Evolutionary conservation across 2,329 filamentous ascomycete genomes (phyloP).

Genomic region (Beauveria sp.): DNA sequence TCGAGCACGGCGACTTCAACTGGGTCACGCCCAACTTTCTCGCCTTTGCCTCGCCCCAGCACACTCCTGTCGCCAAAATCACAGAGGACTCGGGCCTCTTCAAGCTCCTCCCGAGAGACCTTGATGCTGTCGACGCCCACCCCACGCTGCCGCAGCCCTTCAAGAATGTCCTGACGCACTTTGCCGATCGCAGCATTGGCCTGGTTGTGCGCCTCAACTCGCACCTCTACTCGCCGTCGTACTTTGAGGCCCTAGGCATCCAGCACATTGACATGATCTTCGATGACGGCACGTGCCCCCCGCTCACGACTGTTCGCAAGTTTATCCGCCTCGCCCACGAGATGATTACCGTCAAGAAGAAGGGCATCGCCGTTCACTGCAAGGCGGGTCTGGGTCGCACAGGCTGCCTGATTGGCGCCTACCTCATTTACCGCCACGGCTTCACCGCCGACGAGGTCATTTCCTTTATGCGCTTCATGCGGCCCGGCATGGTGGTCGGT

Average conservation of each 20-base stretch:
- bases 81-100: slow-evolving; percentile 66
- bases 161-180: slow-evolving; percentile 92
- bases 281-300: slow-evolving; percentile 93
- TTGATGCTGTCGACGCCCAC: slow-evolving; percentile 63
- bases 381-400: slow-evolving; percentile 95
- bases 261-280: slow-evolving; percentile 99
- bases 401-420: slow-evolving; percentile 92
- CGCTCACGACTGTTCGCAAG: slow-evolving; percentile 79
- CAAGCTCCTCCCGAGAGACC: slow-evolving; percentile 63
- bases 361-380: slow-evolving; percentile 95
- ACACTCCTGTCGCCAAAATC: slow-evolving; percentile 66
- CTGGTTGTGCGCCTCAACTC: slow-evolving; percentile 94
- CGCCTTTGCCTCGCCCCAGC: slow-evolving; percentile 91
- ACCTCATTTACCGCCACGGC: slow-evolving; percentile 92
- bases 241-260: slow-evolving; percentile 92
- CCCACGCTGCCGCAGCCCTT: slow-evolving; percentile 75
- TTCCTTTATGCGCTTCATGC: slow-evolving; percentile 98
- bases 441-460: slow-evolving; percentile 98
- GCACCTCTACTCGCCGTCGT: slow-evolving; percentile 91
- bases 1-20: slow-evolving; percentile 99
- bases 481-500: slow-evolving; percentile 96
- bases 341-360: slow-evolving; percentile 84
- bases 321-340: slow-evolving; percentile 94
- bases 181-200: slow-evolving; percentile 79
- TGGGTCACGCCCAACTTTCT: slow-evolving; percentile 95